Evolutionary conservation across 2,329 filamentous ascomycete species (phyloP).

Genomic region (Clonostachys chloroleuca): DNA sequence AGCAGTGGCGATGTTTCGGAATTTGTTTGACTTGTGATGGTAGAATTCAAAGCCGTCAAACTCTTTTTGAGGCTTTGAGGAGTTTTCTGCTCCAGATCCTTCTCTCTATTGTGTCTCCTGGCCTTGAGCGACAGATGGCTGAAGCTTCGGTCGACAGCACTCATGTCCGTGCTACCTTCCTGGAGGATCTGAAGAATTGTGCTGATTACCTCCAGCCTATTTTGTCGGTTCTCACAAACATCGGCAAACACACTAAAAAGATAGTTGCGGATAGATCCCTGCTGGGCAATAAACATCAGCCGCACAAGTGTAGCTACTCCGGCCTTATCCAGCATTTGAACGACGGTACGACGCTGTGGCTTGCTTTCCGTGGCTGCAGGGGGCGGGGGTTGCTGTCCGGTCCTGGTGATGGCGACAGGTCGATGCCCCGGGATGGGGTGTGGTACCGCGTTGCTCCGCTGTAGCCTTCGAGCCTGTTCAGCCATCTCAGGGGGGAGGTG

Average conservation of each 20-base stretch:
- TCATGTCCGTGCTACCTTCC: conserved; percentile 89
- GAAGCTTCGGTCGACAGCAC: conserved; percentile 93
- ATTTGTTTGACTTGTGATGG: conserved; percentile 49
- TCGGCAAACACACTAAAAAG: conserved; percentile 86
- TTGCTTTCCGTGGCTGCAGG: conserved; percentile 44
- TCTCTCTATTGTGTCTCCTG: conserved; percentile 69
- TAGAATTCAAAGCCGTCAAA: conserved; percentile 51
- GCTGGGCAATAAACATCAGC: conserved; percentile 96
- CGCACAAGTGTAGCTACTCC: conserved; percentile 93
- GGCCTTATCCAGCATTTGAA: conserved; percentile 95
- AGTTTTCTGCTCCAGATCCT: conserved; percentile 61
- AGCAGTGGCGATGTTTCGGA: conserved; percentile 90
- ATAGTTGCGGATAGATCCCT: conserved; percentile 77
- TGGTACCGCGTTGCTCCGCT: conserved; percentile 28
- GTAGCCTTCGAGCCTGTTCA: conserved; percentile 74
- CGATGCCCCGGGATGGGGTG: conserved; percentile 11
- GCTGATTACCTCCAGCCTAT: conserved; percentile 88
- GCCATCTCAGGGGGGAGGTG: conserved; percentile 82
- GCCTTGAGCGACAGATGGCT: conserved; percentile 87
- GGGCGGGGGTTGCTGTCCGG: not conserved
- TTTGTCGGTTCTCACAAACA: conserved; percentile 95
- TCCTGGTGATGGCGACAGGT: conserved; percentile 11
- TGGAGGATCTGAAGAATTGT: conserved; percentile 90
- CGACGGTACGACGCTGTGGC: conserved; percentile 71
- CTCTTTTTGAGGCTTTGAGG: conserved; percentile 77